Evolutionary conservation across 176 grass and related monocot species (phyloP).

Genomic region (Eremochloa ophiuroides): DNA sequence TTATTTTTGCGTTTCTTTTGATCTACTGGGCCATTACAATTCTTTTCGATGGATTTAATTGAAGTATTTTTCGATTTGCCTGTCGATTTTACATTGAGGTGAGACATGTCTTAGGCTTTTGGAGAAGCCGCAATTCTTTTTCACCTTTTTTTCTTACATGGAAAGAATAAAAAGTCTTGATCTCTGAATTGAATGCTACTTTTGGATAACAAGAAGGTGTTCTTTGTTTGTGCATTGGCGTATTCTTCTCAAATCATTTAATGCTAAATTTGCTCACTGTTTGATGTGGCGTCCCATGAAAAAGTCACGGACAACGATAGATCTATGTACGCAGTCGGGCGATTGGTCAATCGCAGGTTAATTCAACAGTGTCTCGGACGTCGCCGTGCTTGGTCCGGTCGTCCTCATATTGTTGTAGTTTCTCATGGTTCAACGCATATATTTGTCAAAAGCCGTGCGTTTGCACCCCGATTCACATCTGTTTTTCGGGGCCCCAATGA

Average conservation of each 20-base stretch:
- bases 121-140: background rate
- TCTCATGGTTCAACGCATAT: background rate
- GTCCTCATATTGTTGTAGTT: background rate
- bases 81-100: background rate
- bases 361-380: background rate
- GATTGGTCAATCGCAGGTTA: background rate
- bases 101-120: background rate
- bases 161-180: too few species aligned
- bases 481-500: background rate
- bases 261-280: background rate
- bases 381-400: constrained; percentile 1
- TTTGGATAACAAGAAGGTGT: background rate
- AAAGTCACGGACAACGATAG: constrained; percentile 20
- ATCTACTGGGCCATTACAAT: too few species aligned
- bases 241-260: background rate
- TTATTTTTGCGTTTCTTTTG: too few species aligned
- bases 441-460: background rate
- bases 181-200: background rate
- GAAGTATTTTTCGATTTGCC: background rate
- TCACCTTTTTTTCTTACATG: background rate
- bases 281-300: constrained; percentile 15
- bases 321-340: constrained; percentile 19
- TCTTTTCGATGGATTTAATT: background rate
- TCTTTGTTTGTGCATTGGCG: background rate
- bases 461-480: background rate